Base-by-base conservation (phyloP, 306 rosid genomes). In the Aeschynomene evenia region DNA sequence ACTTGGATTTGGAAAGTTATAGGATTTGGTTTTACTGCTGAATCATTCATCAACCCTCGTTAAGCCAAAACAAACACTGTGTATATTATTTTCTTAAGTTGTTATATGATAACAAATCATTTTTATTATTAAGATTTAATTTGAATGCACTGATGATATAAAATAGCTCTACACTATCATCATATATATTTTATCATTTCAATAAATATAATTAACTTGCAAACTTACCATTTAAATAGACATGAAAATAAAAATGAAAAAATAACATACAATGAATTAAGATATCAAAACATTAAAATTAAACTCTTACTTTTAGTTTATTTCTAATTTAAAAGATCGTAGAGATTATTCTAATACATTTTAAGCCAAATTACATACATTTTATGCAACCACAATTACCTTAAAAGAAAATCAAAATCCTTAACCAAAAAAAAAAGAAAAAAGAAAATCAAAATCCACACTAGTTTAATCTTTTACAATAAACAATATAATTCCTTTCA, bases 401-500 rank as follows among this genome's bases (percentile, higher is more conserved):
- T n/a, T n/a, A n/a, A n/a, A n/a, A n/a, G n/a, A n/a, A 54, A 53
- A 52, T 2, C 24, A 15, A n/a, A 66, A n/a, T n/a, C n/a, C n/a
- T n/a, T n/a, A n/a, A n/a, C n/a, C n/a, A n/a, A n/a, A n/a, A n/a
- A n/a, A n/a, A n/a, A n/a, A n/a, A n/a, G n/a, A n/a, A n/a, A n/a
- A n/a, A n/a, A n/a, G n/a, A 56, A 33, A 69, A 40, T 56, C 34
- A 34, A 24, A n/a, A 15, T 22, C 68, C 43, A 57, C 43, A 57
- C 73, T 55, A 8, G 5, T 46, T 14, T 18, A 22, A 22, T 24
- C 42, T 61, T 72, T 62, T 61, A 22, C n/a, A 24, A n/a, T 58
- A 40, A n/a, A n/a, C n/a, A n/a, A n/a, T 37, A 59, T 34, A 49
- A 49, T 34, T 7, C 11, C 11, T 67, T 50, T 58, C 74, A 58